Evolutionary conservation across 163 green algal species (phyloP), one percentile per base, ranked within the genome.

Genomic region (Dunaliella salina): DNA sequence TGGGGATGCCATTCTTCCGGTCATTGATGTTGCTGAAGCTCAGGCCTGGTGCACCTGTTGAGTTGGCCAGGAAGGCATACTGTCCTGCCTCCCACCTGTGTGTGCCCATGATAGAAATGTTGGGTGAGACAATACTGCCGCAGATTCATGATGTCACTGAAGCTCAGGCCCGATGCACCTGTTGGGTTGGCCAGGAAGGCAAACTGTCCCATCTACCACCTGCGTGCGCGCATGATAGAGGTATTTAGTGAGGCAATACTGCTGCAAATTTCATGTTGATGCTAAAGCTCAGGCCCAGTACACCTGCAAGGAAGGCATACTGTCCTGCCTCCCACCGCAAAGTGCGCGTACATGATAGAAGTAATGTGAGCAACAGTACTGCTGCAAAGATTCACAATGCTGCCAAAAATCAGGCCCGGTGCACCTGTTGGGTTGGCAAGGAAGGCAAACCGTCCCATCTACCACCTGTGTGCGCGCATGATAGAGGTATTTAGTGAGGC

Each of bases 401-500:
- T 89, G 33, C 20, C 40, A 84, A 92, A 95, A 1, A 80, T 93
- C 57, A 98, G 79, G 32, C 88, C 88, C 88, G 72, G 18, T 24
- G 57, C 86, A 71, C 90, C 89, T 81, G 92, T 90, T 81, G 96
- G 96, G 18, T 88, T 88, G 1, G 91, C 96, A 30, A 93, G 87
- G 93, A 97, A 98, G 0, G 94, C 92, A 85, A 97, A 97, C 88
- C 96, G 91, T 29, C 86, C 86, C 82, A 94, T 81, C 86, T 96
- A 92, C 88, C 93, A 97, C 11, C 63, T 75, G 63, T 15, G 11
- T 15, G 40, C 40, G 40, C 40, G n/a, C n/a, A 50, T 50, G 40
- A 50, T 8, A 50, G 8, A 50, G 8, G 8, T 15, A 8, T 15
- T 50, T 8, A 3, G n/a, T n/a, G n/a, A n/a, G n/a, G n/a, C n/a